These are phyloP conservation scores for Microbotryum intermedium DNA, from an alignment of 1,284 basidiomycete genomes.

Conservation along the genomic window DNA sequence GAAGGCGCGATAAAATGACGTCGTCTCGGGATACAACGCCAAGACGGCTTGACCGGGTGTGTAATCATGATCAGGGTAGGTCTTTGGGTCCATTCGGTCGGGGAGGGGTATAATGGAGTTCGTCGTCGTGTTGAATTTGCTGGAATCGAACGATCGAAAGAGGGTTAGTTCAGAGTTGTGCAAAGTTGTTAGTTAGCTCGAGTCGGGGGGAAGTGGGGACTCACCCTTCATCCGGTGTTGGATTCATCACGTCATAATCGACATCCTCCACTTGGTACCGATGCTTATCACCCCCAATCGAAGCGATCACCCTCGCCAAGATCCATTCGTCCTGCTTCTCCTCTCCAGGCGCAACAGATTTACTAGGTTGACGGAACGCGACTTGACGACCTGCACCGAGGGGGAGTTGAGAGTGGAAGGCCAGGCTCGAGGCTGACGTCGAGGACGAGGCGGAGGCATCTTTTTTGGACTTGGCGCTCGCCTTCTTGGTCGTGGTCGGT, in stretches of 20 bases:
- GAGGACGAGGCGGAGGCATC: constrained; percentile 14
- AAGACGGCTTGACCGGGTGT: constrained; percentile 41
- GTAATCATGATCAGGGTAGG: constrained; percentile 41
- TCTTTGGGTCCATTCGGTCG: constrained; percentile 37
- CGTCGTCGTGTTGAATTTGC: constrained; percentile 43
- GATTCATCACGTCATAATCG: constrained; percentile 28
- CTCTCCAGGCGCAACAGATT: constrained; percentile 6
- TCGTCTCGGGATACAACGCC: constrained; percentile 47
- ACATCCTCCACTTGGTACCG: constrained; percentile 40
- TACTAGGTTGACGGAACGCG: constrained; percentile 38
- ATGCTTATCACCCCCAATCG: constrained; percentile 40
- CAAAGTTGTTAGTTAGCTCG: background rate
- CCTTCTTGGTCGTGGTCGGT: constrained; percentile 4
- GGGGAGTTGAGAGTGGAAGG: constrained; percentile 40
- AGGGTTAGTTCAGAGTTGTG: background rate
- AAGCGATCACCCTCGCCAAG: constrained; percentile 41
- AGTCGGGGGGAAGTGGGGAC: background rate
- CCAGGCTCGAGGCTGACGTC: no score
- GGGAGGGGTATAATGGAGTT: constrained; percentile 45
- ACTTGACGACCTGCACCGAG: constrained; percentile 41
- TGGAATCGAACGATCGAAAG: constrained; percentile 9
- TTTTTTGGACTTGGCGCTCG: constrained; percentile 21
- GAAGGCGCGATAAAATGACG: constrained; percentile 44
- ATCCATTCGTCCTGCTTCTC: constrained; percentile 40
- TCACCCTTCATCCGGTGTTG: constrained; percentile 20